A percentile compares a stretch with the other conserved stretches of the same genome.
Evolutionary conservation across 2,329 filamentous ascomycete species (phyloP).

Genomic region (Monosporascus ibericus): DNA sequence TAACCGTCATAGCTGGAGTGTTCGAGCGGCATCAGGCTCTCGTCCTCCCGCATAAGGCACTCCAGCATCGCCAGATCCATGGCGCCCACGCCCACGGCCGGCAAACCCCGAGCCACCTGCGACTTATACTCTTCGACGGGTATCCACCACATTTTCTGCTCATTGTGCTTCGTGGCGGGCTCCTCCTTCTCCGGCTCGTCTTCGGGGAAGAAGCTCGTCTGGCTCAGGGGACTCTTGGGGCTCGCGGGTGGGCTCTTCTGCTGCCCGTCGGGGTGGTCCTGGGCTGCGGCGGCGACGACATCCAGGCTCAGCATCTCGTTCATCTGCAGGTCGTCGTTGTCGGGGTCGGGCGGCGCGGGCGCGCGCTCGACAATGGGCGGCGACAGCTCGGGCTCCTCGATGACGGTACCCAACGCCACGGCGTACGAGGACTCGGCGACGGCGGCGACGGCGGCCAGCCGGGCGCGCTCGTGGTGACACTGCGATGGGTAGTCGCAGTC

Average conservation of each 20-base stretch:
- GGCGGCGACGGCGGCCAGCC: conserved; percentile 39
- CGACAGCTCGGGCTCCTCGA: conserved; percentile 20
- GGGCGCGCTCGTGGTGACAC: conserved; percentile 32
- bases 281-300: conserved; percentile 1
- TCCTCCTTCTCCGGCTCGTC: neutral
- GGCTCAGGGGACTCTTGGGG: conserved; percentile 12
- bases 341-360: neutral
- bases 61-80: conserved; percentile 3
- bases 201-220: conserved; percentile 13
- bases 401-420: conserved; percentile 6
- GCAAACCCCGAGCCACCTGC: neutral
- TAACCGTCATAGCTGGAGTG: conserved; percentile 1
- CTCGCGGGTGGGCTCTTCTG: conserved; percentile 8
- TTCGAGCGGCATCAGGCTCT: conserved; percentile 7
- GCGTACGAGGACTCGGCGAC: conserved; percentile 26
- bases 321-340: conserved; percentile 12
- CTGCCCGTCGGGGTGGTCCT: neutral
- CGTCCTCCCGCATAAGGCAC: conserved; percentile 5
- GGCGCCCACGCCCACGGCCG: neutral
- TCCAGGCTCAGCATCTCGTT: conserved; percentile 5
- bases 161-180: neutral
- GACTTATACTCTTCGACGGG: neutral
- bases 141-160: conserved; percentile 9
- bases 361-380: conserved; percentile 5
- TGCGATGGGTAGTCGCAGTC: conserved; percentile 37